Percentiles rank a stretch among this genome's conserved stretches.
Evolutionary conservation across 345 rosid species (phyloP).

Genomic region (Gossypium arboreum): DNA sequence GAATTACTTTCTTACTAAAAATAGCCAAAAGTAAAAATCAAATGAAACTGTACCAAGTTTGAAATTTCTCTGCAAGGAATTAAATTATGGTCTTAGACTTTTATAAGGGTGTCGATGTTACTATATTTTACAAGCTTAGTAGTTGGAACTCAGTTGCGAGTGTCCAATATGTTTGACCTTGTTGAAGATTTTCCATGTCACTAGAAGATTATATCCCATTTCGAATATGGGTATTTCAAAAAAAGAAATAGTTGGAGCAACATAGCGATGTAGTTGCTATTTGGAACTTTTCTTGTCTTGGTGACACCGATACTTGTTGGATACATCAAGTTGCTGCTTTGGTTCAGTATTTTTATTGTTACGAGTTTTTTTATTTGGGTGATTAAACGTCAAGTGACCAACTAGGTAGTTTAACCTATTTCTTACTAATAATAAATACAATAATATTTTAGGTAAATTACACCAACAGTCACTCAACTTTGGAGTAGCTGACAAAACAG

Average conservation of each 20-base stretch:
- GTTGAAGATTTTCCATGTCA: neutral
- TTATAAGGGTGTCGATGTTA: neutral
- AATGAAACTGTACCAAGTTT: neutral
- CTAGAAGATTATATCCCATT: neutral
- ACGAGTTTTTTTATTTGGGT: no score
- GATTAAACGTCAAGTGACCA: no score
- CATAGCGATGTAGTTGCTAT: neutral
- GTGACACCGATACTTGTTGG: slow-evolving; percentile 25
- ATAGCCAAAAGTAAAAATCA: neutral
- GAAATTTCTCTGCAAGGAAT: neutral
- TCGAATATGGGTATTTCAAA: neutral
- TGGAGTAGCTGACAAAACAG: no score
- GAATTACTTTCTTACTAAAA: neutral
- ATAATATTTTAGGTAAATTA: no score
- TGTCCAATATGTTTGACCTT: neutral
- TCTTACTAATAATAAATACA: no score
- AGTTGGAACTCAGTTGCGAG: no score
- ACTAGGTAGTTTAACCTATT: no score
- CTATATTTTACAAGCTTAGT: no score
- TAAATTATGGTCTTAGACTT: neutral
- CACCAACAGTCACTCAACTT: no score
- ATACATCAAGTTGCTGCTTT: slow-evolving; percentile 29
- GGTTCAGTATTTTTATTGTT: slow-evolving; percentile 21
- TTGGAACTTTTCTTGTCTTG: slow-evolving; percentile 4
- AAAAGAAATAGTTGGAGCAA: neutral